Percentiles rank a stretch among this genome's conserved stretches.
Evolutionary conservation across 345 rosid genomes (phyloP).

Genomic region (Arabidopsis thaliana): DNA sequence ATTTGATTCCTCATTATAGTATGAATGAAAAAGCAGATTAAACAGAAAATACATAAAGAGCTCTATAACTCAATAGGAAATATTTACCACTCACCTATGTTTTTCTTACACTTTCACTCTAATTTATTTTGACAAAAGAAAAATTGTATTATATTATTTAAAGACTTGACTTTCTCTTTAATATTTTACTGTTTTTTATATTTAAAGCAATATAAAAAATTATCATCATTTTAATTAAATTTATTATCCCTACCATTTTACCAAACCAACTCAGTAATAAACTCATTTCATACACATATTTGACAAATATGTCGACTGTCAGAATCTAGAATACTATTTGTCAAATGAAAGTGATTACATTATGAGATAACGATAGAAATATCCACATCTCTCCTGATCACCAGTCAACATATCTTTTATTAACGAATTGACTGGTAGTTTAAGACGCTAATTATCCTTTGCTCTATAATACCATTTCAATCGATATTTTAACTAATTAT

Average conservation of each 20-base stretch:
- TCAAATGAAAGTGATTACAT: constrained; percentile 4
- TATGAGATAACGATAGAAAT: constrained; percentile 38
- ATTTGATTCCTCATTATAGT: neutral
- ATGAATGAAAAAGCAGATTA: constrained; percentile 20
- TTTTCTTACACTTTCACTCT: too few relatives aligned
- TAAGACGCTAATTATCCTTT: constrained; percentile 22
- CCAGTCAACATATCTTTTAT: neutral
- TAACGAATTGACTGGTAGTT: neutral
- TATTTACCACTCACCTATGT: too few relatives aligned
- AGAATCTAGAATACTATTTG: constrained; percentile 27
- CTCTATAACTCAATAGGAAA: neutral
- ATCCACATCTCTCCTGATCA: constrained; percentile 34
- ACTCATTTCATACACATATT: constrained; percentile 6
- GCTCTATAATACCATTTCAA: constrained; percentile 15
- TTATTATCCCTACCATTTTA: neutral
- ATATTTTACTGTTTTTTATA: too few relatives aligned
- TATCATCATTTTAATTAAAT: too few relatives aligned
- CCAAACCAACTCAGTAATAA: neutral
- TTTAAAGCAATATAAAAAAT: too few relatives aligned
- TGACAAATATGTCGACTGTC: constrained; percentile 26
- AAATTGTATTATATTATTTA: too few relatives aligned
- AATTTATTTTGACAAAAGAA: too few relatives aligned
- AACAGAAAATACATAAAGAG: neutral
- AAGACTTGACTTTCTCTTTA: too few relatives aligned
- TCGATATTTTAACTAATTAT: neutral